A percentile compares a stretch with the other conserved stretches of the same genome.
These are phyloP conservation scores for Rosa rugosa DNA, from an alignment of 306 rosid genomes.

Conservation along the genomic window DNA sequence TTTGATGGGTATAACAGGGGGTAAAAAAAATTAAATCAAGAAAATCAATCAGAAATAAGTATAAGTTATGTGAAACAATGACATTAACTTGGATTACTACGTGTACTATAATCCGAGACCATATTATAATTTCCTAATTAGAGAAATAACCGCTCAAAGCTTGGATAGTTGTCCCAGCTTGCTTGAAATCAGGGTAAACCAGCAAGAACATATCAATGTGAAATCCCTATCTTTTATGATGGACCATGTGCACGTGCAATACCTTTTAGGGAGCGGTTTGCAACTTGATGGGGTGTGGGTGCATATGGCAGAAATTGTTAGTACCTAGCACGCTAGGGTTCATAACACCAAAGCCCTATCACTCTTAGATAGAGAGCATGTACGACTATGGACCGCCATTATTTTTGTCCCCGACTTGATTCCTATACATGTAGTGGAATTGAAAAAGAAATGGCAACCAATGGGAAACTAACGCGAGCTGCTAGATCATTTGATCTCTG, in stretches of 20 bases:
- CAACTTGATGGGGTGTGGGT: background rate
- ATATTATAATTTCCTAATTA: no score
- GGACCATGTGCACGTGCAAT: conserved; percentile 10
- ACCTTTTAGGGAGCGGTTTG: background rate
- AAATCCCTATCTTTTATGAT: background rate
- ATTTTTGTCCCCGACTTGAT: background rate
- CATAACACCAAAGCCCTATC: background rate
- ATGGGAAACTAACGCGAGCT: background rate
- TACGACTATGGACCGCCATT: background rate
- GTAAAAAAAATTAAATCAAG: no score
- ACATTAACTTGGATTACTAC: no score
- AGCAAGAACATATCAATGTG: background rate
- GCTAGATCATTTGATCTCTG: background rate
- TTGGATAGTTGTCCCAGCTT: background rate
- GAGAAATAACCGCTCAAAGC: background rate
- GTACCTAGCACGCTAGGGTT: background rate
- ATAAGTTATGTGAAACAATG: no score
- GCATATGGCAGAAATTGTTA: background rate
- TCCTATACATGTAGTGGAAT: background rate
- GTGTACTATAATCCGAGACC: no score
- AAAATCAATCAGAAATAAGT: no score
- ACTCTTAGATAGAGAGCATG: background rate
- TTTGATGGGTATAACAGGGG: no score
- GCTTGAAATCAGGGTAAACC: background rate
- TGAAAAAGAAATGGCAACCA: conserved; percentile 3